Evolutionary conservation across 2,329 filamentous ascomycete species (phyloP), one percentile per base, ranked within the genome.

Genomic region (Apiospora rasikravindrae): DNA sequence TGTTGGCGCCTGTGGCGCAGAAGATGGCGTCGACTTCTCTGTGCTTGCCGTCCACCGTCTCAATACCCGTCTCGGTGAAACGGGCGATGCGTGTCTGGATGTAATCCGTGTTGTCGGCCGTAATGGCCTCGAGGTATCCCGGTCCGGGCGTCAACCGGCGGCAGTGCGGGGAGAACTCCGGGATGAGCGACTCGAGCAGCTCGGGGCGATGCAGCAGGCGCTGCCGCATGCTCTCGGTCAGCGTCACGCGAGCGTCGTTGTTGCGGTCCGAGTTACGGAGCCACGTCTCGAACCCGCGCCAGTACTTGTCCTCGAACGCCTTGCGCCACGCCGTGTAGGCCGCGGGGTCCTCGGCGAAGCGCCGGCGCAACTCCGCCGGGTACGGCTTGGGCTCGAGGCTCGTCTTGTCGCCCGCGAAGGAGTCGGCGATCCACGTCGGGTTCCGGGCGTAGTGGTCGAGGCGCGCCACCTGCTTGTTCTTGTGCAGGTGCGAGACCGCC

Each of bases 1-100:
- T 84, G 74, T 92, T 91, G 11, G 90, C 90, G 0, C 92, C 92
- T 0, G 92, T 94, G 1, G 91, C 89, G 76, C 91, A 93, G 75
- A 94, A 89, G 6, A 93, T 83, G 19, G 89, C 88, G 73, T 93
- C 91, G 0, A 92, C 89, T 22, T 88, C 84, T 3, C 89, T 82
- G 42, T 87, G 83, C 0, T 78, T 78, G 1, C 90, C 90, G 74
- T 93, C 90, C 0, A 79, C 81, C 0, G 89, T 91, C 75, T 89
- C 85, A 66, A 93, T 91, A 0, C 90, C 90, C 0, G 84, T 88
- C 49, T 83, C 82, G 0, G 88, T 92, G 74, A 94, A 89, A 0
- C 85, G 83, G 24, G 84, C 82, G 77, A 93, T 93, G 0, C 80
- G 85, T 0, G 85, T 86, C 45, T 84, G 84, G 75, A 92, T 89